Evolutionary conservation across 345 rosid species (phyloP), one percentile per base, ranked within the genome.

Genomic region (Capsella bursapastoris): DNA sequence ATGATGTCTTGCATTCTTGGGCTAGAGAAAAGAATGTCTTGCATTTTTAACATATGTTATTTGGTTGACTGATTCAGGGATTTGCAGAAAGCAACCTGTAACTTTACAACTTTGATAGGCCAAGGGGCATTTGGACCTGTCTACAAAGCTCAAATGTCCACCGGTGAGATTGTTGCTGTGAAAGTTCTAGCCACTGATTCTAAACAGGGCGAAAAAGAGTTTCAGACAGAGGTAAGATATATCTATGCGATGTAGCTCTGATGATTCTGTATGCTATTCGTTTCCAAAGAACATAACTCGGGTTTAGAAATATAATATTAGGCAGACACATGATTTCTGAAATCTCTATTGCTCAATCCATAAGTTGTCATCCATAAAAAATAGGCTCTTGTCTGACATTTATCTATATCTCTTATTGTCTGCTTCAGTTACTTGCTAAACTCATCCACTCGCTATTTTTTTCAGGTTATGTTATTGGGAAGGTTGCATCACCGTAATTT

Each of bases 81-180:
- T 86, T 86, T 96, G 83, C 98, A 92, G 74, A 92, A 89, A 64
- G 98, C 96, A 74, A 96, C 99, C 6, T 79, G 59, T 73, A 96
- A 92, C 82, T 96, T 96, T 70, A 96, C 99, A 2, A 86, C 96
- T 37, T 67, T 90, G 57, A 85, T 92, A 58, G 99, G 99, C 45
- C 94, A 89, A 84, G 98, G 99, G 67, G 98, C 99, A 44, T 96
- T 96, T 88, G 99, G 98, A 78, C 90, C 97, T 9, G 99, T 96
- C n/a, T 96, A 89, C 74, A 96, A 90, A 84, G 98, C 99, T 76
- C 96, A 88, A 64, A 89, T 92, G 96, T 83, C 90, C 11, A 88
- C 91, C 3, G 96, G 97, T 63, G 98, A 92, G 86, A 86, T 76
- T 48, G 93, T 96, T 53, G 99, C 99, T 12, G 97, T 90, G 13